Evolutionary conservation across 2,329 filamentous ascomycete genomes (phyloP).

Genomic region (Bipolaris bicolor): DNA sequence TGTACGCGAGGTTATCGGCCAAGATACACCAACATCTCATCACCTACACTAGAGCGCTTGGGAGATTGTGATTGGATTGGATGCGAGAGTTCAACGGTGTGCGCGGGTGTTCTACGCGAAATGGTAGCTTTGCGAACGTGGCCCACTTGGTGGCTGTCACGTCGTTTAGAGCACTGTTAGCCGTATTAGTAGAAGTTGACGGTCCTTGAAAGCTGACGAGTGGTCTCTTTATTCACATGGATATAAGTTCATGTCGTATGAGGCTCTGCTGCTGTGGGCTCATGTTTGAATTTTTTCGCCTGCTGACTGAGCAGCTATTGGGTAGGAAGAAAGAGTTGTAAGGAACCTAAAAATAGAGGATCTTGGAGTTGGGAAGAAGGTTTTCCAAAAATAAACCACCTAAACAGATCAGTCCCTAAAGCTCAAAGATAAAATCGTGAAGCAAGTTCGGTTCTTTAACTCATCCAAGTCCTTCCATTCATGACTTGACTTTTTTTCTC

Average conservation of each 20-base stretch:
- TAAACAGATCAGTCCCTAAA: background rate
- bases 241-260: no score
- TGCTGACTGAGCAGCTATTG: no score
- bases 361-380: no score
- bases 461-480: background rate
- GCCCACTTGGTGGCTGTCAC: background rate
- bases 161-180: no score
- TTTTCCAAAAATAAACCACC: no score
- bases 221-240: no score
- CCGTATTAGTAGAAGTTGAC: no score
- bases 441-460: background rate
- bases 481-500: no score
- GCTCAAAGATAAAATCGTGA: background rate
- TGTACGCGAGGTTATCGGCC: background rate
- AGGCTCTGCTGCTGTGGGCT: no score
- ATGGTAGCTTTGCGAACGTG: background rate
- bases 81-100: background rate
- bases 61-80: background rate
- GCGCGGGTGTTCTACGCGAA: background rate
- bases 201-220: no score
- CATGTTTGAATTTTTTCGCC: no score
- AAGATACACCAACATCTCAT: background rate
- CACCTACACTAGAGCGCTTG: background rate
- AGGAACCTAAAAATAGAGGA: background rate
- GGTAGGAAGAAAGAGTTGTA: no score